These are phyloP conservation scores for Daldinia bambusicola DNA, from an alignment of 495 filamentous ascomycete species.

Conservation along the genomic window DNA sequence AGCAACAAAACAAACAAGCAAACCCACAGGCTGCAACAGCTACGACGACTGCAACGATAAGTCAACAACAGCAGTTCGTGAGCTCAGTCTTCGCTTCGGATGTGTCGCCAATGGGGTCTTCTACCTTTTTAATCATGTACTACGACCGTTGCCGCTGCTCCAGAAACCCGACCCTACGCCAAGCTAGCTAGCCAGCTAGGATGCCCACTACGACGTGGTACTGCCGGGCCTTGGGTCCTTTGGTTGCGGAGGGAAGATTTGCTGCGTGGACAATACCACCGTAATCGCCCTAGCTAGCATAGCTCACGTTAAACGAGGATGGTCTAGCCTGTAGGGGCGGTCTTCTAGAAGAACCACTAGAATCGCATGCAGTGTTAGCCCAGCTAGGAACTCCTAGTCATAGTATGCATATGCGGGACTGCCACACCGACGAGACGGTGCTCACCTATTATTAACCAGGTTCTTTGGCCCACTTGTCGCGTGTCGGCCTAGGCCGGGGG, in stretches of 20 bases:
- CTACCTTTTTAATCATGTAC: slow-evolving; percentile 43
- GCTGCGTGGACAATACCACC: slow-evolving; percentile 31
- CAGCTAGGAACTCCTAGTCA: slow-evolving; percentile 33
- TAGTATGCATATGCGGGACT: slow-evolving; percentile 42
- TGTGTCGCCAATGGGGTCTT: slow-evolving; percentile 41
- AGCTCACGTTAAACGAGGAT: slow-evolving; percentile 39
- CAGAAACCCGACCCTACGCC: slow-evolving; percentile 17
- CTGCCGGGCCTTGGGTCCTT: slow-evolving; percentile 37
- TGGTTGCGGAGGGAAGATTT: slow-evolving; percentile 42
- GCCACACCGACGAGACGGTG: slow-evolving; percentile 45
- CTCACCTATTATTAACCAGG: slow-evolving; percentile 46
- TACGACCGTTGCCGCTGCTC: slow-evolving; percentile 26
- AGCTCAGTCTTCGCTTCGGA: slow-evolving; percentile 25
- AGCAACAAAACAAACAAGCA: slow-evolving; percentile 7
- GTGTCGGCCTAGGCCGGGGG: slow-evolving; percentile 42
- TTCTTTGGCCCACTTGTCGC: slow-evolving; percentile 43
- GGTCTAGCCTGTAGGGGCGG: slow-evolving; percentile 38
- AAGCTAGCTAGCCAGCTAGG: slow-evolving; percentile 16
- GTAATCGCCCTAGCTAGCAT: slow-evolving; percentile 37
- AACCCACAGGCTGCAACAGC: not conserved
- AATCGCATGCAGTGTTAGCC: slow-evolving; percentile 38
- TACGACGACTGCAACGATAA: slow-evolving; percentile 1
- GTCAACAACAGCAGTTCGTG: slow-evolving; percentile 20
- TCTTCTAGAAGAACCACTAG: slow-evolving; percentile 47
- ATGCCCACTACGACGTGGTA: slow-evolving; percentile 39